A percentile compares a stretch with the other conserved stretches of the same genome.
These are phyloP conservation scores for Yamadazyma nakazawae DNA, from an alignment of 805 yeast species.

Conservation along the genomic window DNA sequence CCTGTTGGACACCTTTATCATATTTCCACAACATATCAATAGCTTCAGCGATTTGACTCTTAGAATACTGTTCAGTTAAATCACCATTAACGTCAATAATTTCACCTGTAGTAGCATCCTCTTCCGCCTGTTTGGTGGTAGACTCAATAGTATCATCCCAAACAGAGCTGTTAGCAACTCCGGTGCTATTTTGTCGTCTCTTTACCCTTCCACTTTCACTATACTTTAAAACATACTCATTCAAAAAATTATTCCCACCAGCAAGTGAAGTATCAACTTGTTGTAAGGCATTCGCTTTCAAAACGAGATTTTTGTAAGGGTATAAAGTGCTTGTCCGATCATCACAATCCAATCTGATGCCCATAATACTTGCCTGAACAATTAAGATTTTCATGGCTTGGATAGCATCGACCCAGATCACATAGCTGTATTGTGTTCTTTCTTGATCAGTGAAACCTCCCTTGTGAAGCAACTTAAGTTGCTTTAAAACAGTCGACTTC, in stretches of 20 bases:
- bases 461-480: conserved; percentile 79
- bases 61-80: conserved; percentile 15
- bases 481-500: conserved; percentile 88
- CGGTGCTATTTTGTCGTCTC: conserved; percentile 54
- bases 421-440: conserved; percentile 73
- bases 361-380: conserved; percentile 67
- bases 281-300: conserved; percentile 56
- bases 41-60: conserved; percentile 67
- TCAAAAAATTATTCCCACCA: conserved; percentile 60
- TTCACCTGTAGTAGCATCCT: conserved; percentile 2
- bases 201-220: conserved; percentile 51
- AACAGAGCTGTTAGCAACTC: conserved; percentile 27
- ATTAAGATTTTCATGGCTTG: conserved; percentile 76
- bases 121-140: background rate
- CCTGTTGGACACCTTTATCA: conserved; percentile 63
- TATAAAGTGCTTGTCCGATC: conserved; percentile 43
- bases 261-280: conserved; percentile 64
- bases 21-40: conserved; percentile 64
- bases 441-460: conserved; percentile 82
- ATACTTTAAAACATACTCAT: conserved; percentile 62
- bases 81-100: conserved; percentile 10
- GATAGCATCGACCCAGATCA: conserved; percentile 90
- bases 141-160: conserved; percentile 13
- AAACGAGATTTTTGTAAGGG: conserved; percentile 45
- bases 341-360: conserved; percentile 67